phyloP scores from a whole-genome alignment of 75 land plant genomes.

The Pinus albicaulis region DNA sequence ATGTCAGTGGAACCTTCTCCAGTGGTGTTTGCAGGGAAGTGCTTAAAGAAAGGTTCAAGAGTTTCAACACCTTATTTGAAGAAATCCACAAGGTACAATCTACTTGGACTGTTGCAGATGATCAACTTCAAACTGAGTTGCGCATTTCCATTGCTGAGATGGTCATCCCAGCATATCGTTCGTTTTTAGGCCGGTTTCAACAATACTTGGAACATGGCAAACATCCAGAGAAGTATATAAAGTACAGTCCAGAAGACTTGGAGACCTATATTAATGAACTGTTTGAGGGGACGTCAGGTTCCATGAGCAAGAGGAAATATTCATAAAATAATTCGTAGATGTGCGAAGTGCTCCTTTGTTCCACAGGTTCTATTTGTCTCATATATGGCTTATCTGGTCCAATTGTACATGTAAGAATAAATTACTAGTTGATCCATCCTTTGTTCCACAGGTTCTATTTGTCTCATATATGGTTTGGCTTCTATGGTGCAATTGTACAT shows the following conservation, averaged over 20 bases:
- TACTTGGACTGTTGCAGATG: slow-evolving; percentile 77
- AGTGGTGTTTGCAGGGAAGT: slow-evolving; percentile 44
- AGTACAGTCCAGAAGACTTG: slow-evolving; percentile 78
- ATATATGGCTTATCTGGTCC: no score
- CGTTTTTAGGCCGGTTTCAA: slow-evolving; percentile 66
- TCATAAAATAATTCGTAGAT: no score
- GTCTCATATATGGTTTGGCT: no score
- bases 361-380: no score
- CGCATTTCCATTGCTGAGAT: slow-evolving; percentile 68
- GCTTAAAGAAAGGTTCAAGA: slow-evolving; percentile 86
- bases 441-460: no score
- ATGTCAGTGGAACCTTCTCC: slow-evolving; percentile 21
- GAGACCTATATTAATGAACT: slow-evolving; percentile 69
- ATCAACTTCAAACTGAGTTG: slow-evolving; percentile 81
- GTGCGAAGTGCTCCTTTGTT: no score
- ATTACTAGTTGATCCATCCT: no score
- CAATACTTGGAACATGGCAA: slow-evolving; percentile 56
- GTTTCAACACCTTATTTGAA: slow-evolving; percentile 71
- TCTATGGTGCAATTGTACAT: no score
- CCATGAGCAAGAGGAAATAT: slow-evolving; percentile 30
- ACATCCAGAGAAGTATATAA: slow-evolving; percentile 72
- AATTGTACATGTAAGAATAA: no score
- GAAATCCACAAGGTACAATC: slow-evolving; percentile 80
- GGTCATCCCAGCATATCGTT: slow-evolving; percentile 75
- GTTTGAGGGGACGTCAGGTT: slow-evolving; percentile 58